phyloP scores from a whole-genome alignment of 2,329 filamentous ascomycete species.

The Orbilia ellipsospora region DNA sequence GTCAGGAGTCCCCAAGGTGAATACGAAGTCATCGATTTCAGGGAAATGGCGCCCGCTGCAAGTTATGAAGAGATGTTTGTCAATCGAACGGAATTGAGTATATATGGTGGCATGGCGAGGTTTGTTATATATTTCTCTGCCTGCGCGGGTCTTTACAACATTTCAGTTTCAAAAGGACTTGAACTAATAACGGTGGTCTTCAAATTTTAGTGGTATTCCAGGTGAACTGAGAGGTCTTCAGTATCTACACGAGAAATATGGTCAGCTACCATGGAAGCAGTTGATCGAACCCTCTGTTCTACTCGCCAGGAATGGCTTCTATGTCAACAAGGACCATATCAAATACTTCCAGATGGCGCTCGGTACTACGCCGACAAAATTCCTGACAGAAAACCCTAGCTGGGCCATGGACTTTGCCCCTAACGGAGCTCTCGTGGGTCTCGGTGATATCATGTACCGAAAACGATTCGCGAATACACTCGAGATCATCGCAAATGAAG shows the following conservation, averaged over 20 bases:
- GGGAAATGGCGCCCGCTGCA: constrained; percentile 85
- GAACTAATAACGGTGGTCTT: background rate
- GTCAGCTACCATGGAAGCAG: constrained; percentile 74
- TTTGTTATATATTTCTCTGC: constrained; percentile 57
- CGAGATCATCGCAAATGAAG: constrained; percentile 77
- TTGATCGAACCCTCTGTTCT: constrained; percentile 79
- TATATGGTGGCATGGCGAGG: constrained; percentile 77
- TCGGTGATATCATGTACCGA: constrained; percentile 82
- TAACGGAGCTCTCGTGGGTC: constrained; percentile 75
- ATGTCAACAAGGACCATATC: constrained; percentile 77
- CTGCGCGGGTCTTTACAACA: background rate
- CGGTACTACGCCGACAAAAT: constrained; percentile 70
- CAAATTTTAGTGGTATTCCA: constrained; percentile 66
- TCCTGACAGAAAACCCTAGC: constrained; percentile 77
- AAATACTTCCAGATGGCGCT: constrained; percentile 71
- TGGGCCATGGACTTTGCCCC: constrained; percentile 93
- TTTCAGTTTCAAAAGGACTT: constrained; percentile 8
- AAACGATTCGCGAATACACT: constrained; percentile 84
- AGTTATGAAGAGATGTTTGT: constrained; percentile 87
- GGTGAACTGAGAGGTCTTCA: constrained; percentile 65
- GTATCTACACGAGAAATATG: constrained; percentile 65
- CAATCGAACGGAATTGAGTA: constrained; percentile 73
- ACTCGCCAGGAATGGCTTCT: constrained; percentile 79
- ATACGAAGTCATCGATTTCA: constrained; percentile 89
- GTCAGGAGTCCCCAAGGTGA: constrained; percentile 77